Base-by-base conservation (phyloP, 2,329 filamentous ascomycete genomes). In the Podosphaera xanthii region DNA sequence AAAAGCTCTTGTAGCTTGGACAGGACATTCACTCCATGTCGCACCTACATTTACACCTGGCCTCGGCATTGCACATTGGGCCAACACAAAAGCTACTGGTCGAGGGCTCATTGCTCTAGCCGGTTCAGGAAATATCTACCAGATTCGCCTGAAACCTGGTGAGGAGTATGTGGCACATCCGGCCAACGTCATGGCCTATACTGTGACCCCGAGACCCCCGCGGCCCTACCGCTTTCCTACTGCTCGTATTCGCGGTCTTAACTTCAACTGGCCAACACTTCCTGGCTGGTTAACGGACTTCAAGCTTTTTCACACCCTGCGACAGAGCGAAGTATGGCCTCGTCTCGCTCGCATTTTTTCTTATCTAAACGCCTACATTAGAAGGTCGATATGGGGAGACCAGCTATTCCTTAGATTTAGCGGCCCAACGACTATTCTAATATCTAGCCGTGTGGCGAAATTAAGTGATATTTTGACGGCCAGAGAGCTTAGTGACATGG, bases 111-210 rank as follows among this genome's bases (percentile, higher is more conserved):
- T 90, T 0, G 91, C 89, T 1, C 75, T 98, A 14, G 82, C 86
- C 7, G 89, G 90, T 5, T 86, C 84, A 30, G 92, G 92, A 0
- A 88, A 96, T 68, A 82, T 95, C 61, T 95, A 96, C 70, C 84
- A 92, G 65, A 76, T 98, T 40, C 83, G 81, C 1, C 73, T 98
- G 58, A 82, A 81, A 61, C 81, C 84, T 34, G 89, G 86, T 22
- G 92, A 98, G 69, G 86, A 92, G 70, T 91, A 96, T 65, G 82
- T 94, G 59, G 87, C 87, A 2, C 90, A 97, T 70, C 91, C 92
- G 3, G 86, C 86, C 64, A 89, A 95, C 69, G 83, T 98, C 2
- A 82, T 97, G 12, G 92, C 92, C 31, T 98, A 98, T 72, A 84
- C 85, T 2, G 78, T 92, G 56, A 83, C 81, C 58, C 79, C 82